phyloP scores from a whole-genome alignment of 2,329 filamentous ascomycete species.

The Thelonectria blattea region DNA sequence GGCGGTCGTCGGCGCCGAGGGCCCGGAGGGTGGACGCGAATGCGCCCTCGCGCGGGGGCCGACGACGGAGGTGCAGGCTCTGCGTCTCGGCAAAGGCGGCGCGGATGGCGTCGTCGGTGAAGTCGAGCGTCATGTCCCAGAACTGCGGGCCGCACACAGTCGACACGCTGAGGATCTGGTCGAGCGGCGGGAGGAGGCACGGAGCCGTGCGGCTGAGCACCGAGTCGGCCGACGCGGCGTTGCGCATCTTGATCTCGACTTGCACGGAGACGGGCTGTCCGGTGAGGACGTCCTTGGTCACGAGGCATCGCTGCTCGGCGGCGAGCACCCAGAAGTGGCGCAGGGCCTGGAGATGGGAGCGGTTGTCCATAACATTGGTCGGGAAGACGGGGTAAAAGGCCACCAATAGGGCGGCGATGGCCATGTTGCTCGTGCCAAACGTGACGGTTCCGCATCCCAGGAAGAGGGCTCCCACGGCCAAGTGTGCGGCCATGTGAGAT shows the following conservation, averaged over 20 bases:
- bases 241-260: slow-evolving; percentile 67
- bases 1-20: slow-evolving; percentile 57
- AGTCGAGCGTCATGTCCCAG: slow-evolving; percentile 84
- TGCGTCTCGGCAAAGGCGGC: slow-evolving; percentile 70
- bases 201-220: slow-evolving; percentile 57
- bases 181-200: slow-evolving; percentile 68
- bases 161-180: slow-evolving; percentile 64
- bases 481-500: slow-evolving; percentile 89
- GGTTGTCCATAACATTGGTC: slow-evolving; percentile 87
- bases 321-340: slow-evolving; percentile 97
- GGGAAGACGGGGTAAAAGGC: slow-evolving; percentile 96
- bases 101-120: slow-evolving; percentile 68
- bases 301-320: slow-evolving; percentile 84
- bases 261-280: slow-evolving; percentile 78
- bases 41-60: slow-evolving; percentile 69
- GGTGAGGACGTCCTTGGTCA: slow-evolving; percentile 86
- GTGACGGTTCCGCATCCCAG: slow-evolving; percentile 92
- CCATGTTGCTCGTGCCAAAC: slow-evolving; percentile 85
- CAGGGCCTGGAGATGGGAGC: slow-evolving; percentile 93
- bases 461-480: slow-evolving; percentile 90
- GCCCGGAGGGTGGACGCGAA: slow-evolving; percentile 79
- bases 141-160: slow-evolving; percentile 69
- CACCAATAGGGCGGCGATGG: slow-evolving; percentile 83
- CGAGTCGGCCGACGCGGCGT: slow-evolving; percentile 46
- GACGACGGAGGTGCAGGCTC: slow-evolving; percentile 74